These are phyloP conservation scores for Colletotrichum liriopes DNA, from an alignment of 2,329 filamentous ascomycete species.

Conservation along the genomic window DNA sequence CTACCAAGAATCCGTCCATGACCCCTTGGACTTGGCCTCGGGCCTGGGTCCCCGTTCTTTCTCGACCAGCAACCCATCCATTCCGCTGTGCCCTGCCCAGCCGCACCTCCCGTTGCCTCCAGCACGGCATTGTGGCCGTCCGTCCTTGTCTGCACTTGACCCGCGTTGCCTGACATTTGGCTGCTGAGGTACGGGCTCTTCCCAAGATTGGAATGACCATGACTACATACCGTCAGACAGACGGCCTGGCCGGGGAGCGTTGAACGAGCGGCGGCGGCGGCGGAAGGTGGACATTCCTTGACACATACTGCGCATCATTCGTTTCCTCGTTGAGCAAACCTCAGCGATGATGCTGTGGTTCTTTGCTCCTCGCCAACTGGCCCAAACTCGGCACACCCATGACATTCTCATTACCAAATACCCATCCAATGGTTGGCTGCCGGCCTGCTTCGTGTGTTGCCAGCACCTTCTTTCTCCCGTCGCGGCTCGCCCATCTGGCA, in stretches of 20 bases:
- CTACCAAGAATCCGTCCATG: slow-evolving; percentile 6
- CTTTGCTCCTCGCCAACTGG: slow-evolving; percentile 26
- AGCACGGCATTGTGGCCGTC: background rate
- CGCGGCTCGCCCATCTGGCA: background rate
- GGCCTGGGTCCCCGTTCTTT: slow-evolving; percentile 2
- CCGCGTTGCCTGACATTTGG: background rate
- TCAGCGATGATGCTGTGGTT: slow-evolving; percentile 35
- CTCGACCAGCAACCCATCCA: slow-evolving; percentile 4
- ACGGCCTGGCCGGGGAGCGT: slow-evolving; percentile 25
- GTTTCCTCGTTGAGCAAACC: slow-evolving; percentile 25
- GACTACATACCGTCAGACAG: slow-evolving; percentile 18
- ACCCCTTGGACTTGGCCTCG: slow-evolving; percentile 13
- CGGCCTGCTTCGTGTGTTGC: slow-evolving; percentile 30
- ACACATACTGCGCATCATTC: slow-evolving; percentile 26
- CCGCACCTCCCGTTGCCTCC: slow-evolving; percentile 1
- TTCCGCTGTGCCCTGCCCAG: slow-evolving; percentile 5
- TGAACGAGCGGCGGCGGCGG: background rate
- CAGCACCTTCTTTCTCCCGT: slow-evolving; percentile 34
- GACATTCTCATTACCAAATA: slow-evolving; percentile 58
- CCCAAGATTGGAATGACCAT: slow-evolving; percentile 3
- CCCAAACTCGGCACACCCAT: slow-evolving; percentile 32
- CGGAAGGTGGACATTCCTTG: slow-evolving; percentile 37
- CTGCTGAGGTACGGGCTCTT: background rate
- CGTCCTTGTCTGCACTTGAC: background rate
- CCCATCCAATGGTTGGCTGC: slow-evolving; percentile 50